Evolutionary conservation across 169 alveolate species (phyloP), one percentile per base, ranked within the genome.

Genomic region (Plasmodium yoelii): DNA sequence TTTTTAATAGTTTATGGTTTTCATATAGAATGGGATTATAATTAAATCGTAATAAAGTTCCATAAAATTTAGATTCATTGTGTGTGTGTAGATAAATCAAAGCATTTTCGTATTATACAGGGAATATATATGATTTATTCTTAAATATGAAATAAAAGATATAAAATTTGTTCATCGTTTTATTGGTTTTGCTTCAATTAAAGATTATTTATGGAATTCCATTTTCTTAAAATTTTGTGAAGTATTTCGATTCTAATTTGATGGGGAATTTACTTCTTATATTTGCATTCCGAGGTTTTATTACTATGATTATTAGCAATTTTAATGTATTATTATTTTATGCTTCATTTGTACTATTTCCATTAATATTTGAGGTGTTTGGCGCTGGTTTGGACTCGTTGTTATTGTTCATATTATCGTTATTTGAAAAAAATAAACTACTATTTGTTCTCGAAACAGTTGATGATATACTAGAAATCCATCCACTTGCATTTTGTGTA

Each of bases 401-500:
- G 24, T 26, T 56, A 18, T 69, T 82, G 47, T 7, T 28, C 15
- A 47, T 47, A 18, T 22, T 15, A 59, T 82, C 72, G 56, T 68
- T 80, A 70, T 80, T 82, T 9, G 84, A 9, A 82, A 69, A 82
- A 55, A 82, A 82, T 15, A 82, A 68, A 69, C 59, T 69, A 64
- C 86, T 82, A 46, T 82, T 82, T 24, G 90, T 55, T 51, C 90
- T 42, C 10, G 90, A 65, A 13, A 82, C 84, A 1, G 86, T 68
- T 55, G 90, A 82, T 26, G 90, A 82, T 18, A 82, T 82, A 39
- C 65, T 69, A 44, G 90, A 82, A 4, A 82, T 82, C 90, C 90
- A 82, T 19, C 90, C 90, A 82, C 86, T 82, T 22, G 90, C 90
- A 82, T 82, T 82, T 56, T 82, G 82, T 44, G 90, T 82, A 26